phyloP scores from a whole-genome alignment of 164 flowering plant genomes.

The Hamamelis virginiana region DNA sequence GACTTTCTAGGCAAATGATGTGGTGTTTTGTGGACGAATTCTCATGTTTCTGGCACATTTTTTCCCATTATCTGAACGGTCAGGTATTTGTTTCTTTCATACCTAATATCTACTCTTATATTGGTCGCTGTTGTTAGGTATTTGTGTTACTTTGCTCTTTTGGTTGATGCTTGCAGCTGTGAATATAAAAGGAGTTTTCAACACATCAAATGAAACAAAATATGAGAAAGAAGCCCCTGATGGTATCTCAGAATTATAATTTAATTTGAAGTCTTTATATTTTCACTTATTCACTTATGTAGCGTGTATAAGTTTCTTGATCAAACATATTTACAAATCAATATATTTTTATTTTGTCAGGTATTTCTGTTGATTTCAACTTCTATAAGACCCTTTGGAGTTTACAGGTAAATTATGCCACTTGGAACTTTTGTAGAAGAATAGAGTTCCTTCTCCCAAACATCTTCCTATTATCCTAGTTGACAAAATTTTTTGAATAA shows the following conservation, averaged over 20 bases:
- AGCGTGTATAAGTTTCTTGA: neutral
- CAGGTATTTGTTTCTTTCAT: slow-evolving; percentile 51
- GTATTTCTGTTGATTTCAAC: slow-evolving; percentile 92
- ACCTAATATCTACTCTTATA: neutral
- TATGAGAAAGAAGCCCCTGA: slow-evolving; percentile 94
- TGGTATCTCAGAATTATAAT: slow-evolving; percentile 40
- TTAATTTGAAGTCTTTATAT: slow-evolving; percentile 1
- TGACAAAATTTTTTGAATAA: too few relatives aligned
- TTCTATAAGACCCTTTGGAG: slow-evolving; percentile 99
- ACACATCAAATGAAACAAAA: slow-evolving; percentile 93
- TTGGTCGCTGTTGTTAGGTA: neutral
- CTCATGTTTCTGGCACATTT: slow-evolving; percentile 98
- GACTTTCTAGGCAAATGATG: slow-evolving; percentile 87
- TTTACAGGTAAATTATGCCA: slow-evolving; percentile 63
- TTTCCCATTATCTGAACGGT: slow-evolving; percentile 97
- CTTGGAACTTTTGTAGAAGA: neutral
- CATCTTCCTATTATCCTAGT: neutral
- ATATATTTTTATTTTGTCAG: slow-evolving; percentile 37
- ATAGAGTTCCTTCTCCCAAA: neutral
- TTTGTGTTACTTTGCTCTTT: neutral
- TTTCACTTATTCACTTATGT: neutral
- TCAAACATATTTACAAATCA: neutral
- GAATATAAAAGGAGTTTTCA: slow-evolving; percentile 97
- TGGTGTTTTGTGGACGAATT: slow-evolving; percentile 95
- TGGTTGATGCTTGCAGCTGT: slow-evolving; percentile 61